phyloP scores from a whole-genome alignment of 768 basidiomycete genomes.

The Phylloporus scabripes region DNA sequence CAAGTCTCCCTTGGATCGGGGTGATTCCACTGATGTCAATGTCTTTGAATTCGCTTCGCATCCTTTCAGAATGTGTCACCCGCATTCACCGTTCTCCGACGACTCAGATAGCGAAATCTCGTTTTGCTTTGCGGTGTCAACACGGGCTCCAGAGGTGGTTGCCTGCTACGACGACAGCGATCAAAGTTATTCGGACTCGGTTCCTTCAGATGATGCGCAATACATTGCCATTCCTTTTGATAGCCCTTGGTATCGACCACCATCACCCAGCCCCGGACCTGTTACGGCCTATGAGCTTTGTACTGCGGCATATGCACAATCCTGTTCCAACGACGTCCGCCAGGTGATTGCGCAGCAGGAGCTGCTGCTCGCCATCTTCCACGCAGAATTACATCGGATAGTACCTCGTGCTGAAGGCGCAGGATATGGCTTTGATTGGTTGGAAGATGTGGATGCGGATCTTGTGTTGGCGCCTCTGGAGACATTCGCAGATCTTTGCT shows the following conservation, averaged over 20 bases:
- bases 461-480: constrained; percentile 25
- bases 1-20: constrained; percentile 2
- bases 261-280: constrained; percentile 25
- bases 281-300: constrained; percentile 17
- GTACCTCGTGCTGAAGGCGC: constrained; percentile 11
- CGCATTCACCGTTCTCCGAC: constrained; percentile 22
- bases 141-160: constrained; percentile 18
- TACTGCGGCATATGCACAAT: constrained; percentile 17
- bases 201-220: constrained; percentile 30
- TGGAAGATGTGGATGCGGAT: constrained; percentile 26
- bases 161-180: constrained; percentile 20
- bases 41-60: constrained; percentile 16
- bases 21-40: background rate
- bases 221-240: constrained; percentile 36
- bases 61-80: constrained; percentile 11
- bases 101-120: constrained; percentile 16
- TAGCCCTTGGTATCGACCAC: constrained; percentile 36
- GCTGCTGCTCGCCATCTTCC: constrained; percentile 29
- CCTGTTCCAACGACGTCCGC: constrained; percentile 31
- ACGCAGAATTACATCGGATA: constrained; percentile 25
- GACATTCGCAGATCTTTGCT: constrained; percentile 27
- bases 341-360: constrained; percentile 31
- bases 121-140: constrained; percentile 11
- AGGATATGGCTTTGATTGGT: constrained; percentile 23
- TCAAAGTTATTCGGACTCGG: constrained; percentile 15